Percentiles rank a stretch among this genome's conserved stretches.
Evolutionary conservation across 2,329 filamentous ascomycete genomes (phyloP).

Genomic region (Elsinoe batatas): DNA sequence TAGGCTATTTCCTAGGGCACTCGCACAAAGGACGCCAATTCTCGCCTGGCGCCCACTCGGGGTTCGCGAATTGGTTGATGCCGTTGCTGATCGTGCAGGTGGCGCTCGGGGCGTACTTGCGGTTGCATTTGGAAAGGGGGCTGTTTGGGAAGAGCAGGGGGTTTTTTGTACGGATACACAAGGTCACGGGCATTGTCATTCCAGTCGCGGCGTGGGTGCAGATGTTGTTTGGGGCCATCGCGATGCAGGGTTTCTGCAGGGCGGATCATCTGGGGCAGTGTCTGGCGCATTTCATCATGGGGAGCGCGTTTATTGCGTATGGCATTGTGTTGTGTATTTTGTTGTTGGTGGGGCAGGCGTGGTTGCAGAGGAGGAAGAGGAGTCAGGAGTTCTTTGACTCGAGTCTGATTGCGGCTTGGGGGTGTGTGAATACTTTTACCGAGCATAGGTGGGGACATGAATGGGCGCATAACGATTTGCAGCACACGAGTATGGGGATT

Average conservation of each 20-base stretch:
- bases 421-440: conserved; percentile 95
- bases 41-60: conserved; percentile 63
- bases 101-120: conserved; percentile 74
- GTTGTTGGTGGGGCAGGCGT: conserved; percentile 77
- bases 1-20: conserved; percentile 88
- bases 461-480: conserved; percentile 90
- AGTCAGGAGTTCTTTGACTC: conserved; percentile 98
- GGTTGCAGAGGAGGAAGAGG: conserved; percentile 70
- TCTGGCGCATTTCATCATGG: conserved; percentile 97
- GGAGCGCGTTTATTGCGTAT: conserved; percentile 89
- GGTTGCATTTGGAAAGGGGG: conserved; percentile 76
- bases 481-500: conserved; percentile 99
- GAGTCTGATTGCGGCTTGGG: conserved; percentile 83
- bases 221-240: conserved; percentile 94
- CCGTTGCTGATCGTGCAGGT: conserved; percentile 68
- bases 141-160: conserved; percentile 69
- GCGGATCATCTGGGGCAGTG: conserved; percentile 88
- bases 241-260: conserved; percentile 82
- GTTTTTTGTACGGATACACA: conserved; percentile 62
- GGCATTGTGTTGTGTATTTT: conserved; percentile 79
- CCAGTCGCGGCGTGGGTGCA: conserved; percentile 83
- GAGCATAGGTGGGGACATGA: conserved; percentile 85
- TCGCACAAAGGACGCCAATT: conserved; percentile 85
- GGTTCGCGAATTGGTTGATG: conserved; percentile 73
- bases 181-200: conserved; percentile 75